Percentiles rank a stretch among this genome's conserved stretches.
These are phyloP conservation scores for Cyberlindnera amylophila DNA, from an alignment of 805 yeast species.

Conservation along the genomic window DNA sequence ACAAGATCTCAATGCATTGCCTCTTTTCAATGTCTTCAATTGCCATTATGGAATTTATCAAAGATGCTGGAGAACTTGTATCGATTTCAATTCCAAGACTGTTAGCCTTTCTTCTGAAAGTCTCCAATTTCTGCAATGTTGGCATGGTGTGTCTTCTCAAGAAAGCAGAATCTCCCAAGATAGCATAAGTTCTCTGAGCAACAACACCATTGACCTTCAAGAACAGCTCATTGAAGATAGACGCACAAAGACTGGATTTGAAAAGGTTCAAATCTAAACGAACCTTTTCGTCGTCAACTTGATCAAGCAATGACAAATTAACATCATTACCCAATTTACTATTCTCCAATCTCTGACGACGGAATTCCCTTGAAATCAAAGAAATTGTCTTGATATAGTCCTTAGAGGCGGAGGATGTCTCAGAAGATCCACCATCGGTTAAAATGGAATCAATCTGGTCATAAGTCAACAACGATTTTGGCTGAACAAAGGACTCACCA, in stretches of 20 bases:
- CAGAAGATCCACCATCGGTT: conserved; percentile 19
- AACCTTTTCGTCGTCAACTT: conserved; percentile 81
- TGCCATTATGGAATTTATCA: conserved; percentile 65
- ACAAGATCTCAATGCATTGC: conserved; percentile 70
- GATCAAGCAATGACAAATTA: conserved; percentile 65
- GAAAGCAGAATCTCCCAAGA: conserved; percentile 75
- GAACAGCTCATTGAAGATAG: conserved; percentile 68
- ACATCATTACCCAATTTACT: conserved; percentile 41
- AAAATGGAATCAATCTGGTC: conserved; percentile 54
- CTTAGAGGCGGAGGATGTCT: conserved; percentile 50
- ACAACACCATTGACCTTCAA: conserved; percentile 80
- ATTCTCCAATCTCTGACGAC: conserved; percentile 60
- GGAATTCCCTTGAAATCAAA: conserved; percentile 63
- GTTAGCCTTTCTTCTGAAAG: conserved; percentile 67
- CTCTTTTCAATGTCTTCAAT: conserved; percentile 62
- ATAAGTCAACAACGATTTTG: conserved; percentile 55
- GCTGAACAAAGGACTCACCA: conserved; percentile 65
- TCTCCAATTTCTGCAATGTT: conserved; percentile 72
- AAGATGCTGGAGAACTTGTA: conserved; percentile 64
- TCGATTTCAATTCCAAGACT: conserved; percentile 68
- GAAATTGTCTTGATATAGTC: conserved; percentile 63
- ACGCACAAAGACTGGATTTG: conserved; percentile 51
- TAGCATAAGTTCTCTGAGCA: conserved; percentile 74
- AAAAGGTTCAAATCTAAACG: conserved; percentile 70
- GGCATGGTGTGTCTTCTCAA: conserved; percentile 88